Percentiles rank a stretch among this genome's conserved stretches.
phyloP scores from a whole-genome alignment of 2,329 filamentous ascomycete species.

The Calonectria multiphialidica region DNA sequence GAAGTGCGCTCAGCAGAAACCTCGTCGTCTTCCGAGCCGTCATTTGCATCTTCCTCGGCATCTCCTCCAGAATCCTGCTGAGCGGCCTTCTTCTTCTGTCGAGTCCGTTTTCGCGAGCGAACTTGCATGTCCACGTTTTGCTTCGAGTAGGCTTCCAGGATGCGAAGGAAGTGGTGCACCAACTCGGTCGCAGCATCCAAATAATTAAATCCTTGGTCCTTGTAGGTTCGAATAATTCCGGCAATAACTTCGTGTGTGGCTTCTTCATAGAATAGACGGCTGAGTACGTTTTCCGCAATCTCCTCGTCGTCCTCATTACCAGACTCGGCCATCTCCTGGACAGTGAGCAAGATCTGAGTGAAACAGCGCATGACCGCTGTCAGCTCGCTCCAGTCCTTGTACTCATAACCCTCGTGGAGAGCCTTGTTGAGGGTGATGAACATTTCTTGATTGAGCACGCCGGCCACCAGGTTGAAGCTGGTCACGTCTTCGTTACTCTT shows the following conservation, averaged over 20 bases:
- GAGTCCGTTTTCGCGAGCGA: constrained; percentile 80
- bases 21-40: constrained; percentile 79
- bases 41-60: constrained; percentile 69
- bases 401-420: constrained; percentile 83
- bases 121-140: constrained; percentile 95
- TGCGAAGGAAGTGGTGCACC: constrained; percentile 89
- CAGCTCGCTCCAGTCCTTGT: constrained; percentile 89
- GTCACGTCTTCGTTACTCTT: constrained; percentile 67
- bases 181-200: constrained; percentile 93
- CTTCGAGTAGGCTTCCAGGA: constrained; percentile 93
- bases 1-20: constrained; percentile 76
- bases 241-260: constrained; percentile 90
- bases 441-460: constrained; percentile 93
- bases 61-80: constrained; percentile 54
- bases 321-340: constrained; percentile 91
- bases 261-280: constrained; percentile 98
- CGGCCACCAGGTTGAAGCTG: constrained; percentile 88
- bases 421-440: constrained; percentile 89
- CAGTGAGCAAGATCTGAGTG: constrained; percentile 91
- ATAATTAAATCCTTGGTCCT: constrained; percentile 93
- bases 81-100: constrained; percentile 78
- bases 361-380: constrained; percentile 93
- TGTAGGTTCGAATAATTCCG: constrained; percentile 85
- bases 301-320: constrained; percentile 93
- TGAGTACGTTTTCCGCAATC: constrained; percentile 97